Percentiles rank a stretch among this genome's conserved stretches.
phyloP scores from a whole-genome alignment of 805 yeast genomes.

The Candida patagonica region DNA sequence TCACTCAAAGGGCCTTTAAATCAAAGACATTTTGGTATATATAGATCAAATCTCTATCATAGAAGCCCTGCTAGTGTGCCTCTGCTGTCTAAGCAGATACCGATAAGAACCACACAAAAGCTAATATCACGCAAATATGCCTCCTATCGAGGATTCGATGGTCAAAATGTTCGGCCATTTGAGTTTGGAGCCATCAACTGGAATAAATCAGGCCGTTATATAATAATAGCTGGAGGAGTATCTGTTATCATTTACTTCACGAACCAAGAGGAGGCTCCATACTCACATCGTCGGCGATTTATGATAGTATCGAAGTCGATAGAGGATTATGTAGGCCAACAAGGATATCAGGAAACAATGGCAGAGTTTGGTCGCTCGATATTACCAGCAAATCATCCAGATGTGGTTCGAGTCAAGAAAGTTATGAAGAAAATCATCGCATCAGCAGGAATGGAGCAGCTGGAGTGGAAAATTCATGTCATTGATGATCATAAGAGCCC shows the following conservation, averaged over 20 bases:
- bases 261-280: slow-evolving; percentile 71
- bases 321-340: slow-evolving; percentile 54
- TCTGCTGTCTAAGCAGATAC: too few relatives aligned
- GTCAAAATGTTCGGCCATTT: slow-evolving; percentile 8
- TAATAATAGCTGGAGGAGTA: slow-evolving; percentile 28
- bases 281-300: slow-evolving; percentile 61
- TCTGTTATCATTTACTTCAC: slow-evolving; percentile 33
- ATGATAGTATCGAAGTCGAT: slow-evolving; percentile 61
- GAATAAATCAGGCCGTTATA: slow-evolving; percentile 14
- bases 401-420: slow-evolving; percentile 42
- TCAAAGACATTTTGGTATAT: too few relatives aligned
- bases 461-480: slow-evolving; percentile 74
- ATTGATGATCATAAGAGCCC: slow-evolving; percentile 62
- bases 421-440: slow-evolving; percentile 57
- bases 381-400: slow-evolving; percentile 57
- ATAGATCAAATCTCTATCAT: too few relatives aligned
- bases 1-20: too few relatives aligned
- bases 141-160: slow-evolving; percentile 32
- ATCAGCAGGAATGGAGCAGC: slow-evolving; percentile 20
- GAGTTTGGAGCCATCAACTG: slow-evolving; percentile 4
- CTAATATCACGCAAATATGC: slow-evolving; percentile 27
- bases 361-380: slow-evolving; percentile 42
- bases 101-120: too few relatives aligned
- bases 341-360: slow-evolving; percentile 53
- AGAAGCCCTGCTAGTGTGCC: too few relatives aligned